Evolutionary conservation across 2,329 filamentous ascomycete genomes (phyloP).

Genomic region (Talaromyces sp.): DNA sequence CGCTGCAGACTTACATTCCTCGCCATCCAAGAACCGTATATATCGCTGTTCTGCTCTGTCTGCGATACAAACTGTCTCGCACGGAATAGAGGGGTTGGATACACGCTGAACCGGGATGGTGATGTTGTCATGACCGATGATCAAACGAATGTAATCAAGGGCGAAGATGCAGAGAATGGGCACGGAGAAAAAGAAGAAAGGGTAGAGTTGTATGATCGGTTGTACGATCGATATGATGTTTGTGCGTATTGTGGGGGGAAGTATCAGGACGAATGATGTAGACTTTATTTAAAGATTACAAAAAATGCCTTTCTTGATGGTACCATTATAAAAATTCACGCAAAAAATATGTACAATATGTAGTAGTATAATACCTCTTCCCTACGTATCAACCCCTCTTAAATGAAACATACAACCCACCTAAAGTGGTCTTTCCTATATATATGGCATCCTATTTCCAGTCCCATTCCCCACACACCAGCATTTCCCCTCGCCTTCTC

Average conservation of each 20-base stretch:
- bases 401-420: neutral
- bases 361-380: neutral
- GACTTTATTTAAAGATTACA: neutral
- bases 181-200: neutral
- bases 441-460: slow-evolving; percentile 8
- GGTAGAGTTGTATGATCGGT: slow-evolving; percentile 15
- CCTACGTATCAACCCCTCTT: neutral
- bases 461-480: slow-evolving; percentile 52
- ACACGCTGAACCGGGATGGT: neutral
- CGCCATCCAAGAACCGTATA: slow-evolving; percentile 50
- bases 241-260: slow-evolving; percentile 33
- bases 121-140: neutral
- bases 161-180: neutral
- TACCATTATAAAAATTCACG: neutral
- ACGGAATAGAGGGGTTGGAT: slow-evolving; percentile 35
- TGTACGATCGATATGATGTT: slow-evolving; percentile 30
- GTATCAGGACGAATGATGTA: slow-evolving; percentile 18
- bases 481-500: slow-evolving; percentile 67
- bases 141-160: neutral
- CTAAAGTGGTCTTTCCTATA: neutral
- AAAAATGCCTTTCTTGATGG: neutral
- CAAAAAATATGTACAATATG: neutral
- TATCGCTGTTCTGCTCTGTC: slow-evolving; percentile 50
- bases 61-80: slow-evolving; percentile 46
- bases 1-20: slow-evolving; percentile 52